Evolutionary conservation across 2,329 filamentous ascomycete genomes (phyloP), one percentile per base, ranked within the genome.

Genomic region (Allantophomopsis lycopodina): DNA sequence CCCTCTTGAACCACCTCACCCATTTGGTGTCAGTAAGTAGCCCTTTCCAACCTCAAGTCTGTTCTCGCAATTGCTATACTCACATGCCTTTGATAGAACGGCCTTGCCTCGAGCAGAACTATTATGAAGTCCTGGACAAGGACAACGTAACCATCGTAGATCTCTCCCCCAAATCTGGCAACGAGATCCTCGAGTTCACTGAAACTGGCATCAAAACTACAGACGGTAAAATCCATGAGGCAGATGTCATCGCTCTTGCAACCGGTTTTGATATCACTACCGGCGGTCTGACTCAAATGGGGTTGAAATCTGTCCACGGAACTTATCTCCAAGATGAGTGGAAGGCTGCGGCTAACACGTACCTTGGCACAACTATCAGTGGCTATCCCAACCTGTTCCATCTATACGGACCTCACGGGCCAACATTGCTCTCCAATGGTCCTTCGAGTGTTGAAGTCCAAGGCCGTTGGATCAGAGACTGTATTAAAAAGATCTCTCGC

Each of bases 301-400:
- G 50, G 4, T 35, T 55, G 4, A 38, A 44, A 8, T 51, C 47
- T 8, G 42, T 34, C 6, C 39, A 51, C 13, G 51, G 49, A 0
- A 12, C 49, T 1, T 44, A 40, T 7, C 41, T 57, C 21, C 38
- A 42, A 15, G 48, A 58, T 7, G 43, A 43, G 4, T 56, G 52
- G 52, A 32, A 41, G 12, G 35, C 50, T 6, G 51, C 51, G 3
- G 45, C 50, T 12, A 40, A 36, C 33, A 53, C 53, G 1, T 46
- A 50, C 14, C 43, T 67, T 1, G 65, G 64, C 1, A 53, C 60
- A 7, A 56, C 59, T 0, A 54, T 61, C 17, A 46, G 53, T 15
- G 56, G 57, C 13, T 63, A 64, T 44, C 61, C 63, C 1, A 68
- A 69, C 36, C 54, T 66, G 50, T 64, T 68, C 55, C 62, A 63